Percentiles rank a stretch among this genome's conserved stretches.
Evolutionary conservation across 2,329 filamentous ascomycete genomes (phyloP).

Genomic region (Neofusicoccum parvum): DNA sequence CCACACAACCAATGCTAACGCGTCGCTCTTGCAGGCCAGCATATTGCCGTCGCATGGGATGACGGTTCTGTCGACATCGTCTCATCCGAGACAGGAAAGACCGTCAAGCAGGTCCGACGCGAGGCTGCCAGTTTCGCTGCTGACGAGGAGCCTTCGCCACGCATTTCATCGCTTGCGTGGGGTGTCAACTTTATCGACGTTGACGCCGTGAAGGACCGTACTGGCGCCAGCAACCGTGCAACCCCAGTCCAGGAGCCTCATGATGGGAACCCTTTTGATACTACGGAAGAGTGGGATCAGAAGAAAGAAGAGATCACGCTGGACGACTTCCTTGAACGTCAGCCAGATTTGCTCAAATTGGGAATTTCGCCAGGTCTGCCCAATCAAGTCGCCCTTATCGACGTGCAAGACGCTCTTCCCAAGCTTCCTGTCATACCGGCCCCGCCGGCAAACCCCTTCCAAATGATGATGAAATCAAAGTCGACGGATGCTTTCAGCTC

Average conservation of each 20-base stretch:
- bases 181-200: constrained; percentile 58
- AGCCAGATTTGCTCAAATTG: constrained; percentile 36
- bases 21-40: constrained; percentile 57
- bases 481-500: constrained; percentile 41
- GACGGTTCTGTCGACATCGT: constrained; percentile 78
- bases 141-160: constrained; percentile 24
- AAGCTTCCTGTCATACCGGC: constrained; percentile 42
- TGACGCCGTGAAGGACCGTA: constrained; percentile 45
- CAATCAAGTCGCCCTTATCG: constrained; percentile 44
- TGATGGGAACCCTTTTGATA: constrained; percentile 8
- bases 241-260: neutral
- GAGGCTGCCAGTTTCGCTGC: neutral
- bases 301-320: constrained; percentile 37
- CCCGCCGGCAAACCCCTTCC: constrained; percentile 36
- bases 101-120: constrained; percentile 48
- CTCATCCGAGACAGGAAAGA: constrained; percentile 78
- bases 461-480: constrained; percentile 28
- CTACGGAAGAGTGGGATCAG: constrained; percentile 38
- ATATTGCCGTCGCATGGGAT: constrained; percentile 81
- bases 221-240: constrained; percentile 31
- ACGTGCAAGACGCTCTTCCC: constrained; percentile 39
- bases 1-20: neutral
- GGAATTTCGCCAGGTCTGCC: constrained; percentile 42
- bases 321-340: constrained; percentile 44
- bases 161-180: constrained; percentile 56